Base-by-base conservation (phyloP, 2,329 filamentous ascomycete genomes). In the Exophiala aquamarina region DNA sequence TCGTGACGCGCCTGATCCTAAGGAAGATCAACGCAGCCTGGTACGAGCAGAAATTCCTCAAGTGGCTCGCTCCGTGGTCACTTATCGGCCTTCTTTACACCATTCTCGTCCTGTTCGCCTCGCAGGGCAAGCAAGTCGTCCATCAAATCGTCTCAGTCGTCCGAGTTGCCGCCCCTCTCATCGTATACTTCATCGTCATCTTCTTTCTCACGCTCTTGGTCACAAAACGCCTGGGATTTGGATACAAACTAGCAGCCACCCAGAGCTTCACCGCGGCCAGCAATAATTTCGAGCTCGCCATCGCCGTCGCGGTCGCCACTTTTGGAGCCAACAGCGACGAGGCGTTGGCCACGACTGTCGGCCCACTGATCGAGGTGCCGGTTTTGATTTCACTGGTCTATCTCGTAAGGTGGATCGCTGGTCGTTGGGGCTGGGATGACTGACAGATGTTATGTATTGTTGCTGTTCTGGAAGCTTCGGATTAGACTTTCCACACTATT, bases 271-370 rank as follows among this genome's bases (percentile, higher is more conserved):
- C 88, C 0, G 91, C 89, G 0, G 87, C 88, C 1, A 95, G 89
- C 64, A 95, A 95, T 63, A 95, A 95, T 63, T 95, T 95, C 61
- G 90, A 95, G 70, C 71, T 95, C 18, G 89, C 90, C 0, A 95
- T 95, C 67, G 89, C 89, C 0, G 89, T 95, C 0, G 87, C 87
- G 0, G 83, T 95, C 3, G 86, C 89, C 0, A 85, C 85, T 0
- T 95, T 86, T 67, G 90, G 89, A 0, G 77, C 84, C 0, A 71
- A 86, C 32, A 92, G 87, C 59, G 82, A 90, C 40, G 83, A 95
- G 67, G 89, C 89, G 0, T 71, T 95, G 35, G 89, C 90, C 1
- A 76, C 86, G 6, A 94, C 89, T 0, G 89, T 95, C 1, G 89
- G 89, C 0, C 90, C 90, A 2, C 67, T 95, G 56, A 86, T 95